Evolutionary conservation across 1,284 basidiomycete genomes (phyloP).

Genomic region (Flammula alnicola): DNA sequence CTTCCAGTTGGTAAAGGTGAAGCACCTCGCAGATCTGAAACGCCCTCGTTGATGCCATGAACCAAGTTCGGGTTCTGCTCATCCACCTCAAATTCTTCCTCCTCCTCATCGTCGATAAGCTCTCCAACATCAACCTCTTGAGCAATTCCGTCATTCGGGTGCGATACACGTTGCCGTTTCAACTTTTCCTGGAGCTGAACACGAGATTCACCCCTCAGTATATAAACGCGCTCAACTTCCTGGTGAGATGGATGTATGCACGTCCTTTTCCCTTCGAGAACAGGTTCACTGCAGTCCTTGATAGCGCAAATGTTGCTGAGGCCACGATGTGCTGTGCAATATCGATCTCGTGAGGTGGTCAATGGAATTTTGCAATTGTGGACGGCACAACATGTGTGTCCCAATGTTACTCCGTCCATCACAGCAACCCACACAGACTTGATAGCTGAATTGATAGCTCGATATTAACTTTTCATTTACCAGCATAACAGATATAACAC

Average conservation of each 20-base stretch:
- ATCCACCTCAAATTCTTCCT: constrained; percentile 7
- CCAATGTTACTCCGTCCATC: constrained; percentile 15
- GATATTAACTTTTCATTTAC: neutral
- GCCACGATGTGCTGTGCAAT: constrained; percentile 6
- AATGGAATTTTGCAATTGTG: constrained; percentile 16
- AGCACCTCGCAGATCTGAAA: neutral
- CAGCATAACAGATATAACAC: neutral
- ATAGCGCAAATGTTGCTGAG: constrained; percentile 8
- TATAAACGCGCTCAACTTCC: constrained; percentile 8
- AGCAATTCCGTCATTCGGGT: constrained; percentile 7
- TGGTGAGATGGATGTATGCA: constrained; percentile 8
- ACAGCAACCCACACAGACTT: constrained; percentile 12
- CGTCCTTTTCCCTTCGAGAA: constrained; percentile 5
- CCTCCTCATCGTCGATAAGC: neutral
- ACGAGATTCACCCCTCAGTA: neutral
- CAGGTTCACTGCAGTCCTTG: constrained; percentile 2
- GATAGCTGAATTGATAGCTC: neutral
- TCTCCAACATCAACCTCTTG: constrained; percentile 4
- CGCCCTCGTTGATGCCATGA: neutral
- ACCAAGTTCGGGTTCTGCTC: neutral
- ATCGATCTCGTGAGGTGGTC: constrained; percentile 7
- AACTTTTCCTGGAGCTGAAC: constrained; percentile 11
- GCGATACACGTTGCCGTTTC: constrained; percentile 1
- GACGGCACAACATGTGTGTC: constrained; percentile 9
- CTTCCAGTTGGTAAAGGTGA: too few species aligned